phyloP scores from a whole-genome alignment of 2,329 filamentous ascomycete species.

The Scortechinia acanthostroma region DNA sequence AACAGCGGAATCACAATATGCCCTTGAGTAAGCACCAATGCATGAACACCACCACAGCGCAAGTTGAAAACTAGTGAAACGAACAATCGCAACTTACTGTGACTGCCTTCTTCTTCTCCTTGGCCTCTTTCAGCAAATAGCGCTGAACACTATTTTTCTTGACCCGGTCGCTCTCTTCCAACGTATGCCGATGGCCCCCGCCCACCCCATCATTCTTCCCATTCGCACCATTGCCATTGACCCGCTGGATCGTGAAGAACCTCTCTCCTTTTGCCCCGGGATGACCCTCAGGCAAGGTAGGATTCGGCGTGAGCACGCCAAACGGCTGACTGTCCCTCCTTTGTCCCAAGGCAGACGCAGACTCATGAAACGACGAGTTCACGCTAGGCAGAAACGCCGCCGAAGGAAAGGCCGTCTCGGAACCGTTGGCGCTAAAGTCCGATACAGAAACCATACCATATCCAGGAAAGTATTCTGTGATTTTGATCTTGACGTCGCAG shows the following conservation, averaged over 20 bases:
- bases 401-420: conserved; percentile 7
- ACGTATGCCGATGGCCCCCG: conserved; percentile 67
- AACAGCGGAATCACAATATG: too few species aligned
- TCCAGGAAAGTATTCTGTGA: conserved; percentile 70
- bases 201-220: conserved; percentile 64
- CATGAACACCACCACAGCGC: too few species aligned
- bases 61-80: too few species aligned
- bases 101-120: conserved; percentile 52
- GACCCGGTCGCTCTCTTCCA: conserved; percentile 70
- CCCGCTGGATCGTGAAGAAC: conserved; percentile 70
- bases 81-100: too few species aligned
- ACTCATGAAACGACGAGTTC: background rate
- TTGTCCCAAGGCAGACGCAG: background rate
- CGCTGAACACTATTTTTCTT: conserved; percentile 76
- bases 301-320: conserved; percentile 11
- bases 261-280: conserved; percentile 39
- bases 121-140: conserved; percentile 55
- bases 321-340: conserved; percentile 7
- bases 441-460: conserved; percentile 15
- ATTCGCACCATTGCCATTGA: conserved; percentile 71
- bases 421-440: conserved; percentile 17
- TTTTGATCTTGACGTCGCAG: conserved; percentile 84
- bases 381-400: background rate
- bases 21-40: too few species aligned
- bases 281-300: conserved; percentile 11